A percentile compares a stretch with the other conserved stretches of the same genome.
Evolutionary conservation across 768 basidiomycete species (phyloP).

Genomic region (Tulasnella sp.): DNA sequence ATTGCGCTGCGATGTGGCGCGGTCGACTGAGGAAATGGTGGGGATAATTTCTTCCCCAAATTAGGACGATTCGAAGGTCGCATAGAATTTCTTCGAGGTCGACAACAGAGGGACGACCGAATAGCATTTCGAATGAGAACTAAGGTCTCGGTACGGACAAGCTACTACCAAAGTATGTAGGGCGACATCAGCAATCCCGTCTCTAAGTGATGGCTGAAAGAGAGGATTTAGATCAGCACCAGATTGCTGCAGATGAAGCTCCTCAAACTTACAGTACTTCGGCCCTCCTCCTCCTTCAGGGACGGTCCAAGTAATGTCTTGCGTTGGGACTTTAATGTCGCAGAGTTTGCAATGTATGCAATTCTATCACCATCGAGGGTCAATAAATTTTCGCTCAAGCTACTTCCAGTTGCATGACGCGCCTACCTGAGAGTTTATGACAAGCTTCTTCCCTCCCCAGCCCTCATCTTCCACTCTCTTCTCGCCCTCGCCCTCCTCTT

Average conservation of each 20-base stretch:
- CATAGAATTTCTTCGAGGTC: no score
- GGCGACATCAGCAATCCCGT: background rate
- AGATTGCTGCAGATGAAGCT: no score
- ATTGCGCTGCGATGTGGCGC: no score
- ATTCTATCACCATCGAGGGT: constrained; percentile 52
- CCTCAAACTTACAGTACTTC: constrained; percentile 70
- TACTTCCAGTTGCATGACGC: constrained; percentile 28
- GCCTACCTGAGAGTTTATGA: constrained; percentile 91
- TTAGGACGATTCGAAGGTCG: no score
- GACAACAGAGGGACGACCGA: background rate
- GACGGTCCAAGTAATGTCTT: constrained; percentile 95
- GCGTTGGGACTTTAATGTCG: constrained; percentile 92
- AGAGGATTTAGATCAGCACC: background rate
- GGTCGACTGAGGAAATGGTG: no score
- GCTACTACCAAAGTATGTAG: background rate
- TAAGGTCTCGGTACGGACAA: background rate
- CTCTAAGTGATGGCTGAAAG: constrained; percentile 19
- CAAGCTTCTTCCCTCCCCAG: constrained; percentile 79
- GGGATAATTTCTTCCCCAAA: no score
- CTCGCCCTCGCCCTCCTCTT: constrained; percentile 39
- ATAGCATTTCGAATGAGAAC: background rate
- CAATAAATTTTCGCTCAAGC: background rate
- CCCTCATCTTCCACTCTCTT: constrained; percentile 41
- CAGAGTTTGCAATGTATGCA: constrained; percentile 95
- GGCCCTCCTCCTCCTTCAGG: constrained; percentile 97